Percentiles rank a stretch among this genome's conserved stretches.
phyloP scores from a whole-genome alignment of 2,329 filamentous ascomycete species.

The Diaporthe longicolla region DNA sequence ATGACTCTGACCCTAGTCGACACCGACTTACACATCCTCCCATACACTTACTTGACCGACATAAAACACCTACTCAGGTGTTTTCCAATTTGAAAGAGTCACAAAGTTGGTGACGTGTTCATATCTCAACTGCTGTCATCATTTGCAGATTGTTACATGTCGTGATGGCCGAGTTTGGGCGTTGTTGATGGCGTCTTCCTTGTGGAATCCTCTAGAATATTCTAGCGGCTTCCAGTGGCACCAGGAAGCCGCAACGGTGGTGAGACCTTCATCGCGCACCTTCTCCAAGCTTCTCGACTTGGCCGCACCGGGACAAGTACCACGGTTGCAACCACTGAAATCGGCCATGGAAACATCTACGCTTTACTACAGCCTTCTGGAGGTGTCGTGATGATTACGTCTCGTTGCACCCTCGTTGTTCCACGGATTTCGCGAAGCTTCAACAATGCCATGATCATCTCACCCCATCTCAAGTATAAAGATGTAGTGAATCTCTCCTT shows the following conservation, averaged over 20 bases:
- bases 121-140: neutral
- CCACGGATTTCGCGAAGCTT: slow-evolving; percentile 38
- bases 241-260: slow-evolving; percentile 44
- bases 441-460: neutral
- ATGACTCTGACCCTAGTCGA: neutral
- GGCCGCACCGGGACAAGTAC: slow-evolving; percentile 10
- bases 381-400: slow-evolving; percentile 38
- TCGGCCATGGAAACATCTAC: slow-evolving; percentile 37
- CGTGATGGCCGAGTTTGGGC: neutral
- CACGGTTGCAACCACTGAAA: slow-evolving; percentile 42
- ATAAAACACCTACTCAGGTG: neutral
- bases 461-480: slow-evolving; percentile 38
- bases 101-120: fast-evolving
- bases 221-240: slow-evolving; percentile 47
- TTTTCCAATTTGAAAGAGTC: neutral
- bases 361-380: slow-evolving; percentile 34
- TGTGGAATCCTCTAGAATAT: slow-evolving; percentile 47
- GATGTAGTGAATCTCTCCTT: slow-evolving; percentile 24
- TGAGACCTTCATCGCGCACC: slow-evolving; percentile 36
- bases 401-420: slow-evolving; percentile 38
- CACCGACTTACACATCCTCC: neutral
- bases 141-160: neutral
- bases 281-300: slow-evolving; percentile 30
- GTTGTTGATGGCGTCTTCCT: neutral
- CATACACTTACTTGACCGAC: neutral